phyloP scores from a whole-genome alignment of 2,329 filamentous ascomycete genomes.

The Raffaelea albimanens region DNA sequence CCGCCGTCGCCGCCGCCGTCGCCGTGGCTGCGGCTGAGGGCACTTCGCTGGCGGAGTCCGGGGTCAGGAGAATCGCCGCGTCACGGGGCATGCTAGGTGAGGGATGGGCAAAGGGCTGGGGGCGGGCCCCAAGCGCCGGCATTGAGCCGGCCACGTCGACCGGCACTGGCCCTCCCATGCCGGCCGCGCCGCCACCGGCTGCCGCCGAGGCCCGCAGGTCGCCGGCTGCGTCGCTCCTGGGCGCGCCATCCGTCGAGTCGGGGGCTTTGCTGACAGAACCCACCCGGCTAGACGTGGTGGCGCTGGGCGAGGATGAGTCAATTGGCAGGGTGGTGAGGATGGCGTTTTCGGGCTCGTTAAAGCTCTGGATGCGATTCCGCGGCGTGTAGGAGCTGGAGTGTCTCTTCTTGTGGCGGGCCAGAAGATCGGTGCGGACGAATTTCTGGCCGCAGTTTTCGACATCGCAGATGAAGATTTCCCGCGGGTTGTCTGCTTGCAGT shows the following conservation, averaged over 20 bases:
- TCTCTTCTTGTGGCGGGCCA: conserved; percentile 58
- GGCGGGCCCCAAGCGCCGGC: conserved; percentile 10
- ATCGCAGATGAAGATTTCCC: conserved; percentile 71
- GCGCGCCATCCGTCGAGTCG: too few species aligned
- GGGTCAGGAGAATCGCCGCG: conserved; percentile 34
- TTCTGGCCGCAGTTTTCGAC: conserved; percentile 64
- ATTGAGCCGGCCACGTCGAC: not conserved
- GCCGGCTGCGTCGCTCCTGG: not conserved
- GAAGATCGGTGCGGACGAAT: conserved; percentile 71
- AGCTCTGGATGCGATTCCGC: conserved; percentile 40
- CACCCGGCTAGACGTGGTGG: not conserved
- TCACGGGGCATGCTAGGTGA: conserved; percentile 31
- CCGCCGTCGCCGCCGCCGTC: too few species aligned
- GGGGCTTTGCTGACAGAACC: too few species aligned
- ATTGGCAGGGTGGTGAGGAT: conserved; percentile 10
- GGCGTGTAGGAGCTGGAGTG: conserved; percentile 48
- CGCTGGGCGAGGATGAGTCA: conserved; percentile 7
- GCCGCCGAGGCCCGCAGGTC: too few species aligned
- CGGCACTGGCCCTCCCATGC: not conserved
- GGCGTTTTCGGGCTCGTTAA: conserved; percentile 25
- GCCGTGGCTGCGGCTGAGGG: not conserved
- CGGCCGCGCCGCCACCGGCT: too few species aligned
- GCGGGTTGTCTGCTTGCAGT: conserved; percentile 56
- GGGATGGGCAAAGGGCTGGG: conserved; percentile 11
- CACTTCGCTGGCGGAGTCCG: conserved; percentile 23